Conservation (phyloP, 2,329 filamentous ascomycete species). For the Endoconidiophora laricicola region DNA sequence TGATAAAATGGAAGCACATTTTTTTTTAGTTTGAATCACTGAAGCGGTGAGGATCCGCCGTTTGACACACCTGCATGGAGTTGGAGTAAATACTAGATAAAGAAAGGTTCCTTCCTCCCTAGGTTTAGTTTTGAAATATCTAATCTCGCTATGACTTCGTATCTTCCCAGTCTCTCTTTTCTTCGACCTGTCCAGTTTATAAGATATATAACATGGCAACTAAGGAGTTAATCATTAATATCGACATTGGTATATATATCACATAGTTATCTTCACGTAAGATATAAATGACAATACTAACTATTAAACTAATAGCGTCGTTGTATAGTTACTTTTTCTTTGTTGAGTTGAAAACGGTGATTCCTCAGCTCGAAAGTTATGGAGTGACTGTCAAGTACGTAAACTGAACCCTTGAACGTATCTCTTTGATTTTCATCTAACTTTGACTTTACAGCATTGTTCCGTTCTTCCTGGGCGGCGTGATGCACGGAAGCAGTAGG, state of each 20-base stretch:
- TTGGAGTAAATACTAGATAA: too few relatives aligned
- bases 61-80: too few relatives aligned
- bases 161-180: neutral
- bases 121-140: slow-evolving; percentile 5
- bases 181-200: neutral
- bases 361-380: slow-evolving; percentile 36
- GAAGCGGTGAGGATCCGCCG: too few relatives aligned
- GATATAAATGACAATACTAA: neutral
- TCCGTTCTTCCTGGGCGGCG: slow-evolving; percentile 54
- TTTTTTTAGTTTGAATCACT: too few relatives aligned
- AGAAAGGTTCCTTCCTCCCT: neutral
- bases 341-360: slow-evolving; percentile 39
- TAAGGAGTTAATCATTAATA: slow-evolving; percentile 1
- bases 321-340: slow-evolving; percentile 42
- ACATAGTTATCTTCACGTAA: neutral
- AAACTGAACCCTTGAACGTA: neutral
- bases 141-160: slow-evolving; percentile 7
- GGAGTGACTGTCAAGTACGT: slow-evolving; percentile 49
- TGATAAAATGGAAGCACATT: too few relatives aligned
- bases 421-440: neutral
- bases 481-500: slow-evolving; percentile 41
- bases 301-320: slow-evolving; percentile 34
- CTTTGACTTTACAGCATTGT: slow-evolving; percentile 34
- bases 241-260: slow-evolving; percentile 1
- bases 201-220: slow-evolving; percentile 1